Base-by-base conservation (phyloP, 345 rosid species). In the Ceriops tagal region DNA sequence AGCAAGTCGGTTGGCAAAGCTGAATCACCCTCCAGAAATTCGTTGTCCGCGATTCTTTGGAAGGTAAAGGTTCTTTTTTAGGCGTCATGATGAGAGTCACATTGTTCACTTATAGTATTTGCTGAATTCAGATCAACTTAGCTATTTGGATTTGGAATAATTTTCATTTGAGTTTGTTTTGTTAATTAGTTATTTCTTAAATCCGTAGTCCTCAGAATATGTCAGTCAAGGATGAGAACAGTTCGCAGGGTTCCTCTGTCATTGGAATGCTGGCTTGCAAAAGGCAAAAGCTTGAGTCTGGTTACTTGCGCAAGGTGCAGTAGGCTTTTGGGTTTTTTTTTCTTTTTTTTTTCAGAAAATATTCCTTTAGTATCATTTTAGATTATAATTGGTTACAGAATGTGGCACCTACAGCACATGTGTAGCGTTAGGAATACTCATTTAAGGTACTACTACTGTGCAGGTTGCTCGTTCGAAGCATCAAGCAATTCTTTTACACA, bases 281-380 rank as follows among this genome's bases (percentile, higher is more conserved):
- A 79, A 80, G 96, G 68, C 97, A 89, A 73, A 93, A 89, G 83
- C 88, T 93, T 49, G 97, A 88, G 59, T 78, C 82, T 72, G 97
- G 99, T 32, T 89, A 84, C 76, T 62, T 82, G 61, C 64, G 71
- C 59, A 91, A 91, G 99, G 99, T 89, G 70, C 69, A n/a, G 24
- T 27, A 34, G 43, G 49, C 52, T 21, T 32, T 55, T 65, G 34
- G 31, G 13, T 39, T 59, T 22, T n/a, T 66, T 39, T 28, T 31
- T 21, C n/a, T 62, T 57, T 53, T 59, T 51, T 28, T 37, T n/a
- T n/a, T n/a, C 19, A 35, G 37, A 20, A 22, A 28, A 8, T 10
- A 20, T 16, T 26, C 46, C 46, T 10, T 10, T 3, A 39, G 15
- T 39, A 43, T 43, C 15, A 43, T n/a, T 28, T n/a, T 4, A 55